These are phyloP conservation scores for Cardamine resedifolia DNA, from an alignment of 345 rosid species.

Conservation along the genomic window DNA sequence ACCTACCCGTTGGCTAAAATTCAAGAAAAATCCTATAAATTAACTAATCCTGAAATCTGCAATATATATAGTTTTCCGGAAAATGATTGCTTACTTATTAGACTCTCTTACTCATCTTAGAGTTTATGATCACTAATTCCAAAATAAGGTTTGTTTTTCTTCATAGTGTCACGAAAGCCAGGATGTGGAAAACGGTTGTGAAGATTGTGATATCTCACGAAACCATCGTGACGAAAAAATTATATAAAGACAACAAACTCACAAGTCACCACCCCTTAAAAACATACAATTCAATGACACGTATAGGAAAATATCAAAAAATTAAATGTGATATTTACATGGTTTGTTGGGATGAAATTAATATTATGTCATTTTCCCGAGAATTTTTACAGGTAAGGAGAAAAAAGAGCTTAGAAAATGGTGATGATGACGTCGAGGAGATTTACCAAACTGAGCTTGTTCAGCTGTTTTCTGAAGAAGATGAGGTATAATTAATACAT, in stretches of 20 bases:
- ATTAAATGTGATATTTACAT: not conserved
- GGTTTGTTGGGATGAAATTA: constrained; percentile 21
- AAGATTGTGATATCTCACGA: constrained; percentile 52
- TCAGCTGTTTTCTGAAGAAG: constrained; percentile 90
- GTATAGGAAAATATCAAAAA: constrained; percentile 11
- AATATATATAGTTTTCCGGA: not conserved
- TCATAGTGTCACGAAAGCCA: constrained; percentile 45
- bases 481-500: constrained; percentile 59
- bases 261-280: constrained; percentile 34
- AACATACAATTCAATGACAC: constrained; percentile 30
- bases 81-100: constrained; percentile 1
- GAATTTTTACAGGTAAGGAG: constrained; percentile 49
- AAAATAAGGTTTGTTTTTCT: constrained; percentile 23
- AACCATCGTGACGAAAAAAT: constrained; percentile 50
- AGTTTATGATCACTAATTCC: constrained; percentile 7
- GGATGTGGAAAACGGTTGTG: constrained; percentile 42
- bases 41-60: not conserved
- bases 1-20: constrained; percentile 18
- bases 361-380: not conserved
- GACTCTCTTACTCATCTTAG: constrained; percentile 8
- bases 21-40: not conserved
- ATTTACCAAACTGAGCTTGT: constrained; percentile 81
- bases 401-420: constrained; percentile 53
- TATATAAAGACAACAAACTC: constrained; percentile 37
- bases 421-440: constrained; percentile 46